A percentile compares a stretch with the other conserved stretches of the same genome.
Conservation (phyloP, 2,329 filamentous ascomycete species). For the Fusarium odoratissimum region DNA sequence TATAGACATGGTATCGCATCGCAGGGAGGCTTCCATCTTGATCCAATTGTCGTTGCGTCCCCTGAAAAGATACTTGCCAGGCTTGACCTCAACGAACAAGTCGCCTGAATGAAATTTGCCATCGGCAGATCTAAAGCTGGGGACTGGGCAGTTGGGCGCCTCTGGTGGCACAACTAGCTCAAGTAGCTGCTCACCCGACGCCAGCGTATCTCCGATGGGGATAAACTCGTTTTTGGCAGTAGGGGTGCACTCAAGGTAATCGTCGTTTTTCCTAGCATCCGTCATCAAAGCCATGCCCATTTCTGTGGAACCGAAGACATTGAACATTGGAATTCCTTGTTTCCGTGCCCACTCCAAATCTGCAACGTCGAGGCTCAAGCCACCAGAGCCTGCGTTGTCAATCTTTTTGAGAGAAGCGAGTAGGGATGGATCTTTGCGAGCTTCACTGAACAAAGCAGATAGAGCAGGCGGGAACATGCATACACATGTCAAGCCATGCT, state of each 20-base stretch:
- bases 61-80: slow-evolving; percentile 28
- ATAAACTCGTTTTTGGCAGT: slow-evolving; percentile 9
- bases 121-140: slow-evolving; percentile 5
- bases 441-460: slow-evolving; percentile 16
- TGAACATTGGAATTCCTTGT: slow-evolving; percentile 10
- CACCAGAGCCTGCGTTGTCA: slow-evolving; percentile 10
- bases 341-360: slow-evolving; percentile 28
- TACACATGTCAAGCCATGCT: slow-evolving; percentile 9
- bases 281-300: slow-evolving; percentile 6
- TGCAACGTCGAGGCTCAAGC: background rate
- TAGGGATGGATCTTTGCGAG: slow-evolving; percentile 13
- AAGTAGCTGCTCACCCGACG: slow-evolving; percentile 1
- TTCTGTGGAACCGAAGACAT: slow-evolving; percentile 33
- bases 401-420: slow-evolving; percentile 11
- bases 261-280: background rate
- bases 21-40: slow-evolving; percentile 37
- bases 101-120: slow-evolving; percentile 43
- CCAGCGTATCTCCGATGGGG: background rate
- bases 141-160: slow-evolving; percentile 30
- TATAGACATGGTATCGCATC: slow-evolving; percentile 39
- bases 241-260: background rate
- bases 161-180: slow-evolving; percentile 25
- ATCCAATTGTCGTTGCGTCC: slow-evolving; percentile 44
- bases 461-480: slow-evolving; percentile 18
- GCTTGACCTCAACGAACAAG: slow-evolving; percentile 38